Percentiles rank a stretch among this genome's conserved stretches.
phyloP scores from a whole-genome alignment of 2,329 filamentous ascomycete genomes.

The Fusarium pseudograminearum region DNA sequence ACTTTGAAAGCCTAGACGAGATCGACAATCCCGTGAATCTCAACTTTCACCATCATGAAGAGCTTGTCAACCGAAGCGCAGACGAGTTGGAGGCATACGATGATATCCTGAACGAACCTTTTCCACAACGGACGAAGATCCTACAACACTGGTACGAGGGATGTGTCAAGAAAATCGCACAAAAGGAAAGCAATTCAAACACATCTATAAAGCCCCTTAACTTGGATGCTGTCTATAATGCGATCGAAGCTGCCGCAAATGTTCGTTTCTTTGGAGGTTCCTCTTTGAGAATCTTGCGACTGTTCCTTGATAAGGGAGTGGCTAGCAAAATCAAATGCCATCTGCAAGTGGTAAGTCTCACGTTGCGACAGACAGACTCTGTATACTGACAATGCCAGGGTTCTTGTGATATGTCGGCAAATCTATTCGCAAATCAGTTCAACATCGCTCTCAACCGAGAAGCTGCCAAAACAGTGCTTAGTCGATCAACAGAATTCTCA shows the following conservation, averaged over 20 bases:
- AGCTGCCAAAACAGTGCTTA: constrained; percentile 36
- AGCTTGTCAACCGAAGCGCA: constrained; percentile 38
- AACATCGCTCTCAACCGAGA: constrained; percentile 39
- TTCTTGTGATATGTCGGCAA: constrained; percentile 40
- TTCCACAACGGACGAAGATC: constrained; percentile 9
- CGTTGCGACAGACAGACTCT: too few species aligned
- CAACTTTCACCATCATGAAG: constrained; percentile 52
- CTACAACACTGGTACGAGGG: constrained; percentile 36
- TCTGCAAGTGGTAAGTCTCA: constrained; percentile 36
- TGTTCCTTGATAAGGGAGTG: constrained; percentile 36
- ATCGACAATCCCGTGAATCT: constrained; percentile 63
- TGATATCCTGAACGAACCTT: constrained; percentile 20
- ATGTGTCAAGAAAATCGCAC: constrained; percentile 24
- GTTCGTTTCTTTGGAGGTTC: constrained; percentile 43
- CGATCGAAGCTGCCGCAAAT: constrained; percentile 30
- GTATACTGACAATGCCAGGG: constrained; percentile 23
- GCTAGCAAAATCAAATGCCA: constrained; percentile 39
- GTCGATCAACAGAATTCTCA: constrained; percentile 26
- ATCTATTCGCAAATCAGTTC: constrained; percentile 44
- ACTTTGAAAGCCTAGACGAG: constrained; percentile 54
- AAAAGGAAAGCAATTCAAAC: background rate
- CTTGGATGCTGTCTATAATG: constrained; percentile 25
- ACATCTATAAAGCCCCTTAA: constrained; percentile 15
- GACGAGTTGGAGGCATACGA: constrained; percentile 32
- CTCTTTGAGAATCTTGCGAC: constrained; percentile 36